phyloP scores from a whole-genome alignment of 768 basidiomycete species.

The Nidularia sp. region DNA sequence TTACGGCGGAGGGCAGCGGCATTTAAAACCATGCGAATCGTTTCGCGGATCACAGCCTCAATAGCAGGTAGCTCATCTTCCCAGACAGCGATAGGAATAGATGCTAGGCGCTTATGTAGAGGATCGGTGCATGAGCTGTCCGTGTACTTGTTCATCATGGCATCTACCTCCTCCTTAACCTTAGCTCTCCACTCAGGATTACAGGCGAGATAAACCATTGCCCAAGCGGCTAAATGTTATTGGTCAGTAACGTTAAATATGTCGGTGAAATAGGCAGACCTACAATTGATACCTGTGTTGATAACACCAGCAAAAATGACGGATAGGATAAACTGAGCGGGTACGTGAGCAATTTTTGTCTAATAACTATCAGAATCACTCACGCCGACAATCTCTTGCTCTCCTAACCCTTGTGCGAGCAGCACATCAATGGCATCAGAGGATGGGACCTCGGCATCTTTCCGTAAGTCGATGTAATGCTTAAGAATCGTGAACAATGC shows the following conservation, averaged over 20 bases:
- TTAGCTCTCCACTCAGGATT: slow-evolving; percentile 29
- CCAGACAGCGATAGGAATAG: slow-evolving; percentile 31
- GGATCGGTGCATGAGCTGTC: slow-evolving; percentile 17
- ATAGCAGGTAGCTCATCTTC: slow-evolving; percentile 34
- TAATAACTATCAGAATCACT: neutral
- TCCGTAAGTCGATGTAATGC: slow-evolving; percentile 20
- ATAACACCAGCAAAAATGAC: slow-evolving; percentile 31
- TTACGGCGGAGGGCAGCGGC: slow-evolving; percentile 30
- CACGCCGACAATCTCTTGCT: slow-evolving; percentile 20
- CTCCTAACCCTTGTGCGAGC: slow-evolving; percentile 20
- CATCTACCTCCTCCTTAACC: slow-evolving; percentile 22
- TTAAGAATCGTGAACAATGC: slow-evolving; percentile 20
- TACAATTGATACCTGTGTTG: slow-evolving; percentile 29
- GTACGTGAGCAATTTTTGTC: neutral
- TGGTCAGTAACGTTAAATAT: neutral
- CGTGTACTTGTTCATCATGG: slow-evolving; percentile 22
- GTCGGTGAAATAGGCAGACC: slow-evolving; percentile 4
- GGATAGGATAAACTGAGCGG: slow-evolving; percentile 21
- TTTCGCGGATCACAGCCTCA: slow-evolving; percentile 33
- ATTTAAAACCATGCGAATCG: slow-evolving; percentile 24
- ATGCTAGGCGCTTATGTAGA: slow-evolving; percentile 26
- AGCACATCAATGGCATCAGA: slow-evolving; percentile 30
- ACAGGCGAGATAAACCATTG: slow-evolving; percentile 24
- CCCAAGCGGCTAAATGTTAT: slow-evolving; percentile 27
- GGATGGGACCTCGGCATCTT: slow-evolving; percentile 15